Evolutionary conservation across 352 stramenopile genomes (phyloP), one percentile per base, ranked within the genome.

Genomic region (Globisporangium ultimum): DNA sequence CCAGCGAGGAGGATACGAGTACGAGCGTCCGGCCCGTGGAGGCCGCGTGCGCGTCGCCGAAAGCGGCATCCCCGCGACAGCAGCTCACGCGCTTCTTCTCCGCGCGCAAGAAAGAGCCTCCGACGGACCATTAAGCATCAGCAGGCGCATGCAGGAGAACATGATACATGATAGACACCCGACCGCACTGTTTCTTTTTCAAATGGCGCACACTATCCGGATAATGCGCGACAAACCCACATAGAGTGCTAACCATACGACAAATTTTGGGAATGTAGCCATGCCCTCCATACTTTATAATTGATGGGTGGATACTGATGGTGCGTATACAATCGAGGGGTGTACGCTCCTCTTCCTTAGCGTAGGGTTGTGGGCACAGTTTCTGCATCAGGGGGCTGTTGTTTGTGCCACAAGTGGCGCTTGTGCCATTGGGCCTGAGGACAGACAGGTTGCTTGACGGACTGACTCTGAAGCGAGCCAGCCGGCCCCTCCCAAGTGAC

Each of bases 41-140:
- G 48, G 40, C 20, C 14, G 15, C 53, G 12, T 9, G 8, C 18
- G 21, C 18, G 14, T 49, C 53, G 12, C 24, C 60, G 12, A 55
- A 53, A 36, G 10, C 48, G 24, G 21, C 45, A 1, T 61, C 54
- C 22, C 60, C 53, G 12, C 58, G 43, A 14, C 47, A 18, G 36
- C 41, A 56, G 46, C 42, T 52, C 38, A 17, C 47, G 28, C 53
- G 53, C 22, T 62, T 66, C 53, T 66, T 66, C 54, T 48, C 53
- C 5, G n/a, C 48, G 24, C 45, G 22, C 17, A 52, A 53, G 52
- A 52, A 46, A 41, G 34, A 54, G 2, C n/a, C 34, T 2, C 18
- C 48, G 14, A 20, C 34, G 6, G 24, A 42, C 48, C 28, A 36
- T 6, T 36, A 10, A 10, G 28, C 28, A 10, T 0, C 28, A 32